Evolutionary conservation across 2,329 filamentous ascomycete genomes (phyloP).

Genomic region (Pezicula radicicola): DNA sequence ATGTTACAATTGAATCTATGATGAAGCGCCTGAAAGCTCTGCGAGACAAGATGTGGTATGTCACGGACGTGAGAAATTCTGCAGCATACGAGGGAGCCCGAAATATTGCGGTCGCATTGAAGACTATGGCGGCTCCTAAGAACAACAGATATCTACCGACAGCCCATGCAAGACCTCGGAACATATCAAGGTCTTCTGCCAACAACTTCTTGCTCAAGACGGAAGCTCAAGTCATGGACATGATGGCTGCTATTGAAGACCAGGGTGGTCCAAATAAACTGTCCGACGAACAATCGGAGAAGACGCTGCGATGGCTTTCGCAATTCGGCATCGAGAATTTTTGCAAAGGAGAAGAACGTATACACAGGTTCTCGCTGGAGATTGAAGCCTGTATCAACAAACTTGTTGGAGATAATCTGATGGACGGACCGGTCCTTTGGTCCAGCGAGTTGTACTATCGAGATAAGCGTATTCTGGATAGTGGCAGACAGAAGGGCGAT

Average conservation of each 20-base stretch:
- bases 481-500: slow-evolving; percentile 45
- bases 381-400: slow-evolving; percentile 83
- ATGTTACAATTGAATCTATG: slow-evolving; percentile 70
- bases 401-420: slow-evolving; percentile 78
- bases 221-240: slow-evolving; percentile 81
- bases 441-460: slow-evolving; percentile 84
- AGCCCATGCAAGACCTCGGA: slow-evolving; percentile 34
- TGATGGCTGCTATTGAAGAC: slow-evolving; percentile 77
- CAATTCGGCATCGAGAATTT: slow-evolving; percentile 86
- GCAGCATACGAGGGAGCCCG: slow-evolving; percentile 83
- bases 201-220: slow-evolving; percentile 70
- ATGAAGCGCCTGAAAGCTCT: slow-evolving; percentile 71
- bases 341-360: slow-evolving; percentile 89
- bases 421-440: slow-evolving; percentile 86
- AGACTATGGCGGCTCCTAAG: slow-evolving; percentile 77
- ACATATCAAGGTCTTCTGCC: slow-evolving; percentile 24
- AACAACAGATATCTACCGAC: slow-evolving; percentile 23
- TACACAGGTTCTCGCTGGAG: slow-evolving; percentile 91
- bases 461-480: slow-evolving; percentile 58
- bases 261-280: slow-evolving; percentile 93
- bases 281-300: slow-evolving; percentile 89
- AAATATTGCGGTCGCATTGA: slow-evolving; percentile 82
- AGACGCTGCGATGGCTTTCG: slow-evolving; percentile 79
- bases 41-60: slow-evolving; percentile 98
- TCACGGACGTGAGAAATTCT: slow-evolving; percentile 88